Evolutionary conservation across 306 rosid species (phyloP).

Genomic region (Cucurbita argyrosperma): DNA sequence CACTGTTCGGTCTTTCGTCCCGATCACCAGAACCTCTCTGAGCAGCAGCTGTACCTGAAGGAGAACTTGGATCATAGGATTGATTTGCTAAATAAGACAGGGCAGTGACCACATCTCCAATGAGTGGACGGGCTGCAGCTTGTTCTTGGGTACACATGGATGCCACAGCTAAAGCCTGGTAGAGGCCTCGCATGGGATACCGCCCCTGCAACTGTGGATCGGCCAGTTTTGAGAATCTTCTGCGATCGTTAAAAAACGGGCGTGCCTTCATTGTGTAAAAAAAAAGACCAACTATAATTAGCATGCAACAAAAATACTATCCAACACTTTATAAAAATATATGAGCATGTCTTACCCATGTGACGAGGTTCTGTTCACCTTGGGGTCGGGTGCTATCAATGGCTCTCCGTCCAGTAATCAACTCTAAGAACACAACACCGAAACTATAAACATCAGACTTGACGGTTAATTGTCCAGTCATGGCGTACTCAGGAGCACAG

Average conservation of each 20-base stretch:
- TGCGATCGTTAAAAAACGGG: slow-evolving; percentile 71
- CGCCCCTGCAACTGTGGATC: slow-evolving; percentile 72
- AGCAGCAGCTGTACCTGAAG: slow-evolving; percentile 29
- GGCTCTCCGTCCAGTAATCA: slow-evolving; percentile 82
- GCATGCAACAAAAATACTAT: background rate
- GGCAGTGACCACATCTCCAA: slow-evolving; percentile 89
- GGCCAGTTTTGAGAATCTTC: slow-evolving; percentile 67
- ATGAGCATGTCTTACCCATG: slow-evolving; percentile 41
- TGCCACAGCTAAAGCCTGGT: slow-evolving; percentile 89
- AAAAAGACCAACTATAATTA: slow-evolving; percentile 8
- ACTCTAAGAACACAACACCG: slow-evolving; percentile 81
- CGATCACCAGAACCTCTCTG: slow-evolving; percentile 40
- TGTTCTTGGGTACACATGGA: slow-evolving; percentile 93
- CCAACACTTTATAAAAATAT: background rate
- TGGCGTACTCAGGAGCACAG: slow-evolving; percentile 91
- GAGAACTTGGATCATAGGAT: slow-evolving; percentile 41
- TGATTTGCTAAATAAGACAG: slow-evolving; percentile 79
- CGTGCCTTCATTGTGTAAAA: slow-evolving; percentile 46
- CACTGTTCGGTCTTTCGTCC: slow-evolving; percentile 54
- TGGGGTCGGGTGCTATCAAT: slow-evolving; percentile 63
- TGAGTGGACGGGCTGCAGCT: slow-evolving; percentile 80
- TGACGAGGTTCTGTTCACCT: slow-evolving; percentile 79
- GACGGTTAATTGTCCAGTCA: slow-evolving; percentile 86
- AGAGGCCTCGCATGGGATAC: slow-evolving; percentile 78
- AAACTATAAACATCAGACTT: slow-evolving; percentile 85